These are phyloP conservation scores for Helicosporidium sp. DNA, from an alignment of 139 green algal genomes.

Conservation along the genomic window DNA sequence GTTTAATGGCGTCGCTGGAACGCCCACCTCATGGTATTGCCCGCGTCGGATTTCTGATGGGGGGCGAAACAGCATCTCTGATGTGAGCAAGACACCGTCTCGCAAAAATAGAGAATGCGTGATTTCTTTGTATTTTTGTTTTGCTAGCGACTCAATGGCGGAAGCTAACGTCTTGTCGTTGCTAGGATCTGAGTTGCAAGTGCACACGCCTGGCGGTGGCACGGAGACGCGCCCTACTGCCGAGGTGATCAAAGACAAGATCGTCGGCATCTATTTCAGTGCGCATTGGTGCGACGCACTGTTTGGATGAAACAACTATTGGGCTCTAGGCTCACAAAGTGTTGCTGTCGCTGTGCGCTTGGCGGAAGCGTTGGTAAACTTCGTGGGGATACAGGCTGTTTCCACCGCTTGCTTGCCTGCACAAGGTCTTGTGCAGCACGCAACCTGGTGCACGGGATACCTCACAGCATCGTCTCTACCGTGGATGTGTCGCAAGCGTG, in stretches of 20 bases:
- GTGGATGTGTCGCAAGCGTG: no score
- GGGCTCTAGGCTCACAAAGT: neutral
- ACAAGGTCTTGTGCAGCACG: no score
- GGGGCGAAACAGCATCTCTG: no score
- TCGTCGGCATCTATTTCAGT: conserved; percentile 8
- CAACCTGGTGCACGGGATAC: no score
- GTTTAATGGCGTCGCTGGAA: no score
- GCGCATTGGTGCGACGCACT: conserved; percentile 7
- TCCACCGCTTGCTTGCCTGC: no score
- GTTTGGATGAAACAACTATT: neutral
- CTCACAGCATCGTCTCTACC: no score
- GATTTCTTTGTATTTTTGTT: neutral
- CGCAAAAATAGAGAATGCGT: neutral
- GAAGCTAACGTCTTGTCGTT: neutral
- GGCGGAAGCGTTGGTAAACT: no score
- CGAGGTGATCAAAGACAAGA: conserved; percentile 1
- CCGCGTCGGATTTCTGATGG: no score
- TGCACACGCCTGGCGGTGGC: neutral
- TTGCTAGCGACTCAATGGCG: neutral
- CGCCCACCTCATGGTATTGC: no score
- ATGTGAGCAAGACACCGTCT: no score
- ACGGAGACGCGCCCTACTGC: neutral
- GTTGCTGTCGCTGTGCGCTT: neutral
- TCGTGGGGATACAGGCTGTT: no score
- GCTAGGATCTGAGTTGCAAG: neutral